A percentile compares a stretch with the other conserved stretches of the same genome.
These are phyloP conservation scores for slime mould (Dictyostelium discoideum) DNA, from an alignment of 78 protist species.

Conservation along the genomic window DNA sequence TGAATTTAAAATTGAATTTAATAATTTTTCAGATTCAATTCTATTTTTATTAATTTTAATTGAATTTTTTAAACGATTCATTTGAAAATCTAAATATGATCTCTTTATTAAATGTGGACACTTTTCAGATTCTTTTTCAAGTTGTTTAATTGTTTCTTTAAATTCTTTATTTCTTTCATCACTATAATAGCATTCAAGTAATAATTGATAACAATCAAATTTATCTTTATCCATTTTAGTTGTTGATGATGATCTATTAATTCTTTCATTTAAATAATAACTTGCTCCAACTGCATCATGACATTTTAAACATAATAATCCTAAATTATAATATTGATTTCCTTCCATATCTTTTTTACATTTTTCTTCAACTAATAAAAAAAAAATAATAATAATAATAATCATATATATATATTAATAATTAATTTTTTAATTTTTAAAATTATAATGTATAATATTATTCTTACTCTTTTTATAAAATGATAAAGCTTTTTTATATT, in stretches of 20 bases:
- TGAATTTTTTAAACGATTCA: neutral
- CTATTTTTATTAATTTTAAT: neutral
- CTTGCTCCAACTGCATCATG: neutral
- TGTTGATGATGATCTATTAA: neutral
- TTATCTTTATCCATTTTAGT: neutral
- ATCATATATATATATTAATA: too few relatives aligned
- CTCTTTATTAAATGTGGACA: neutral
- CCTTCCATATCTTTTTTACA: neutral
- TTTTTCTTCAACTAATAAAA: neutral
- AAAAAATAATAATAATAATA: neutral
- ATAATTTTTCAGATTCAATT: neutral
- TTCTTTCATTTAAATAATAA: neutral
- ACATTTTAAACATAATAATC: neutral
- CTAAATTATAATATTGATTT: neutral
- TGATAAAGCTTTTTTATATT: neutral
- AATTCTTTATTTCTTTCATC: neutral
- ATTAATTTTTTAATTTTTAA: too few relatives aligned
- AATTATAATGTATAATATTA: too few relatives aligned
- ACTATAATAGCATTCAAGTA: neutral
- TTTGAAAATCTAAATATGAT: neutral
- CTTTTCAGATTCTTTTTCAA: neutral
- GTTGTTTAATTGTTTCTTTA: neutral
- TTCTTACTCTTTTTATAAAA: neutral
- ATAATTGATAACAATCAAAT: neutral
- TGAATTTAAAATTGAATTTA: neutral